phyloP scores from a whole-genome alignment of 2,329 filamentous ascomycete species.

The Orbilia ellipsospora region DNA sequence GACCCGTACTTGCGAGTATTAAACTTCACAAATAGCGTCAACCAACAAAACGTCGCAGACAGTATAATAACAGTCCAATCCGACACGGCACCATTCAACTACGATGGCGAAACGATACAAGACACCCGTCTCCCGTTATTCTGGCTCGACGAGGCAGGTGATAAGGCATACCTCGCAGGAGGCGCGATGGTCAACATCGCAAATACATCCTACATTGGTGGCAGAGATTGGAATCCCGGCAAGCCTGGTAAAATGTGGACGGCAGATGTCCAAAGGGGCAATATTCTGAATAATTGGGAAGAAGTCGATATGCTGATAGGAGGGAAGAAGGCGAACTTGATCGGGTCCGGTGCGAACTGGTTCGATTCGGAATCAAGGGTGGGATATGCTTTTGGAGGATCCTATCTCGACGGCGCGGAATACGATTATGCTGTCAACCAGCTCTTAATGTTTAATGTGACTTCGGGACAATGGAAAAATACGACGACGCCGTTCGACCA shows the following conservation, averaged over 20 bases:
- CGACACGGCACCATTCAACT: conserved; percentile 23
- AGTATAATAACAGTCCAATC: conserved; percentile 17
- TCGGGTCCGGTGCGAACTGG: conserved; percentile 36
- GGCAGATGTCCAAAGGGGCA: conserved; percentile 18
- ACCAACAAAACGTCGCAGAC: conserved; percentile 24
- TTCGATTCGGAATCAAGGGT: conserved; percentile 33
- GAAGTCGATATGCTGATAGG: conserved; percentile 30
- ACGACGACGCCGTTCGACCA: conserved; percentile 33
- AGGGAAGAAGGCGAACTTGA: conserved; percentile 26
- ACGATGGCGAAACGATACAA: conserved; percentile 18
- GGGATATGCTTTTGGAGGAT: conserved; percentile 42
- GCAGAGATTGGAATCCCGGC: conserved; percentile 39
- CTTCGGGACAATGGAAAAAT: conserved; percentile 34
- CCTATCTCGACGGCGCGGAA: conserved; percentile 29
- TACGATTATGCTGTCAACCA: conserved; percentile 30
- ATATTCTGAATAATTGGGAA: conserved; percentile 38
- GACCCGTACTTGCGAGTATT: conserved; percentile 49
- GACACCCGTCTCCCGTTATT: conserved; percentile 45
- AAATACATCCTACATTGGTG: conserved; percentile 32
- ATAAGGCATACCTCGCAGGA: conserved; percentile 45
- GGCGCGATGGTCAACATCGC: conserved; percentile 31
- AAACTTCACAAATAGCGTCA: conserved; percentile 36
- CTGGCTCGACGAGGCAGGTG: conserved; percentile 36
- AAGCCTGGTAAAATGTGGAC: conserved; percentile 41
- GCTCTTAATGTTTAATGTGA: conserved; percentile 39